Evolutionary conservation across 2,329 filamentous ascomycete species (phyloP).

Genomic region (Sclerotinia borealis): DNA sequence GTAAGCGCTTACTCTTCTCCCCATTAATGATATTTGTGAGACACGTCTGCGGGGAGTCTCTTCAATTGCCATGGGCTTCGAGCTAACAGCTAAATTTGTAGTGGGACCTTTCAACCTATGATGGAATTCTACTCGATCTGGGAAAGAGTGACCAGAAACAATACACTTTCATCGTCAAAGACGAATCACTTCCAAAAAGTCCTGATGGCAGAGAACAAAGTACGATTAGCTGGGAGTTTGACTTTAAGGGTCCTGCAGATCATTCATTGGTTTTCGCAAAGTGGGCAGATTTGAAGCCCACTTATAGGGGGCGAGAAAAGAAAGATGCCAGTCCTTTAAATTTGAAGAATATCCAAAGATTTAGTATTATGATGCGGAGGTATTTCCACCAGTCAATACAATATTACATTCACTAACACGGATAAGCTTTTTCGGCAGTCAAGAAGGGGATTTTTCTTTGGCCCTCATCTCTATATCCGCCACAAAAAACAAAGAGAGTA

Average conservation of each 20-base stretch:
- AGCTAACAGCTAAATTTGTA: slow-evolving; percentile 26
- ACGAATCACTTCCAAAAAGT: slow-evolving; percentile 52
- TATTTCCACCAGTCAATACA: slow-evolving; percentile 34
- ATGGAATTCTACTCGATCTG: slow-evolving; percentile 53
- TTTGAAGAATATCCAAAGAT: slow-evolving; percentile 52
- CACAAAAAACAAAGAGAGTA: slow-evolving; percentile 21
- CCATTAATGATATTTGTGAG: background rate
- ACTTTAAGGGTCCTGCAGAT: slow-evolving; percentile 45
- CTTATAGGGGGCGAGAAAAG: slow-evolving; percentile 64
- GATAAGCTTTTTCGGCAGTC: slow-evolving; percentile 66
- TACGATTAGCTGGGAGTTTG: slow-evolving; percentile 67
- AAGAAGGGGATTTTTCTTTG: slow-evolving; percentile 62
- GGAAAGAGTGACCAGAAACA: slow-evolving; percentile 52
- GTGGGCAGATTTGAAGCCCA: slow-evolving; percentile 63
- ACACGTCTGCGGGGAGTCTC: background rate
- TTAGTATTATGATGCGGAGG: slow-evolving; percentile 80
- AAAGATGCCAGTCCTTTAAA: slow-evolving; percentile 55
- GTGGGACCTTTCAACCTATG: slow-evolving; percentile 59
- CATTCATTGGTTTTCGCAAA: slow-evolving; percentile 46
- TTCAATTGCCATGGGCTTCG: background rate
- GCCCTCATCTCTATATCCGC: slow-evolving; percentile 50
- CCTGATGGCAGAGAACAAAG: slow-evolving; percentile 65
- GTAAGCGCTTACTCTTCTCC: background rate
- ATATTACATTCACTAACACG: slow-evolving; percentile 21
- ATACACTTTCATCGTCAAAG: slow-evolving; percentile 72